Evolutionary conservation across 305 asterid genomes (phyloP).

Genomic region (Plantago rigida): DNA sequence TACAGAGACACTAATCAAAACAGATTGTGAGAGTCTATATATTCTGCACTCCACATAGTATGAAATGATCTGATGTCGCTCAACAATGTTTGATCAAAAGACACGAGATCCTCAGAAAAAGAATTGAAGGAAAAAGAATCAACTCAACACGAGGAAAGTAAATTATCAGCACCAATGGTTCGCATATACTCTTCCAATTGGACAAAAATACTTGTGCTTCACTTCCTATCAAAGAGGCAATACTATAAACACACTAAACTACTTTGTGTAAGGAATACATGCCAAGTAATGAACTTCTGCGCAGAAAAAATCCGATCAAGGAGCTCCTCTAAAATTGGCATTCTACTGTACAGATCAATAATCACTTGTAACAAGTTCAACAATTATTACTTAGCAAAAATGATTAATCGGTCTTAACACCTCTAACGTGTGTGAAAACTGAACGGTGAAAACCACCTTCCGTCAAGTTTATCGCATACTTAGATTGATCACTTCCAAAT

Average conservation of each 20-base stretch:
- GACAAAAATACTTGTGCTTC: too few relatives aligned
- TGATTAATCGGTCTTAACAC: too few relatives aligned
- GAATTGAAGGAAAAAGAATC: not conserved
- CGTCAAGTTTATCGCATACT: not conserved
- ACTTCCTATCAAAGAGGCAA: too few relatives aligned
- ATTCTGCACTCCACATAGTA: conserved; percentile 7
- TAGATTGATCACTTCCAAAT: not conserved
- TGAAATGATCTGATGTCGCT: conserved; percentile 20
- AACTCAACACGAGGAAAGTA: too few relatives aligned
- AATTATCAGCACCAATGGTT: too few relatives aligned
- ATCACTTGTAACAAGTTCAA: too few relatives aligned
- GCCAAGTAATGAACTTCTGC: not conserved
- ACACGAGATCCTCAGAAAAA: not conserved
- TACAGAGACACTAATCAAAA: conserved; percentile 2
- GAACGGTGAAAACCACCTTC: not conserved
- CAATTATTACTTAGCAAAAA: too few relatives aligned
- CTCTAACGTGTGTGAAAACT: too few relatives aligned
- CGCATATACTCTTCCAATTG: too few relatives aligned
- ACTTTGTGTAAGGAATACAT: too few relatives aligned
- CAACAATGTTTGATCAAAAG: conserved; percentile 1
- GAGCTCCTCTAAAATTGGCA: not conserved
- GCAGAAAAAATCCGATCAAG: not conserved
- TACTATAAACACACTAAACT: too few relatives aligned
- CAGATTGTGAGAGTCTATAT: not conserved
- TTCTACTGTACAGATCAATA: not conserved